Percentiles rank a stretch among this genome's conserved stretches.
These are phyloP conservation scores for Ceriops decandra DNA, from an alignment of 345 rosid genomes.

Conservation along the genomic window DNA sequence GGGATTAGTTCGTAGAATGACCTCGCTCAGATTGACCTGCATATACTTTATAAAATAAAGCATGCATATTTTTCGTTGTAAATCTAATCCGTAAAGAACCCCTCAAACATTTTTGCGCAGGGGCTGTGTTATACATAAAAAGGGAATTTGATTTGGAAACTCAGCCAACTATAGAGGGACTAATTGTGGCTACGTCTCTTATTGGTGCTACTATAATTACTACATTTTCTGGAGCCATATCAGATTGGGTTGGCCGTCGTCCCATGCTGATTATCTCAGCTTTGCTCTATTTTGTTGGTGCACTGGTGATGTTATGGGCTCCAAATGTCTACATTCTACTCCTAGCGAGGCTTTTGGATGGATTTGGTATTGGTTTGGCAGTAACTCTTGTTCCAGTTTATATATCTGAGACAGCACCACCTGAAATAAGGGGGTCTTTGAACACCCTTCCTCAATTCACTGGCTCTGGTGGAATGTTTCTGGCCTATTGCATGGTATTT, in stretches of 20 bases:
- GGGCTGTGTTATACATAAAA: conserved; percentile 87
- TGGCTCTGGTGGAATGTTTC: conserved; percentile 90
- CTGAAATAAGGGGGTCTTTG: conserved; percentile 81
- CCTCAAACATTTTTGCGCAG: conserved; percentile 37
- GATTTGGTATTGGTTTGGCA: conserved; percentile 87
- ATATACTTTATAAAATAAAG: background rate
- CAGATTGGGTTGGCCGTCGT: conserved; percentile 87
- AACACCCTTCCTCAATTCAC: conserved; percentile 95
- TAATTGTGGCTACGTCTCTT: conserved; percentile 89
- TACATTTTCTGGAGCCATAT: conserved; percentile 74
- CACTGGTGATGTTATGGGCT: conserved; percentile 88
- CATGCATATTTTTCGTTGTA: background rate
- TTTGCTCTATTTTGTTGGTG: conserved; percentile 63
- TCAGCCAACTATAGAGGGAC: conserved; percentile 74
- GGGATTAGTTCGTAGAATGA: background rate
- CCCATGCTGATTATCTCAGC: conserved; percentile 82
- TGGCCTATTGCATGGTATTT: conserved; percentile 88
- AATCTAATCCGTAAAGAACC: background rate
- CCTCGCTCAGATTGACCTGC: background rate
- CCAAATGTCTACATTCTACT: conserved; percentile 82
- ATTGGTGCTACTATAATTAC: conserved; percentile 90
- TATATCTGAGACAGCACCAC: conserved; percentile 94
- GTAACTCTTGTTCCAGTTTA: conserved; percentile 90
- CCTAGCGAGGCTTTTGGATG: conserved; percentile 85
- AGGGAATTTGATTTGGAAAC: conserved; percentile 71